These are phyloP conservation scores for Russula emetica DNA, from an alignment of 768 basidiomycete species.

Conservation along the genomic window DNA sequence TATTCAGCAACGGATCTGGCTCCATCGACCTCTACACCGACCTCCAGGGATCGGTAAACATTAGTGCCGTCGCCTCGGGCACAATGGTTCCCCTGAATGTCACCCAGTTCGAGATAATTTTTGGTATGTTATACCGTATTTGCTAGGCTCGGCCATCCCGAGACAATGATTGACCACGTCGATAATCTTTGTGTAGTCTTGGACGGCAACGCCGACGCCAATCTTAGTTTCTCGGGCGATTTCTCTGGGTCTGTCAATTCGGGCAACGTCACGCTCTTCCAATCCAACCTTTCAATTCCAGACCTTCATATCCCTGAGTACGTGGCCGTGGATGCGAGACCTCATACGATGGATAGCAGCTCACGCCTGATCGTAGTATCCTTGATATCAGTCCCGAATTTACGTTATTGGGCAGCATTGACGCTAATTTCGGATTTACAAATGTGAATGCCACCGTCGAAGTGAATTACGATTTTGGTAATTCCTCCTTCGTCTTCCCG, in stretches of 20 bases:
- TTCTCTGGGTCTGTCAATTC: not conserved
- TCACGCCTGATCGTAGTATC: not conserved
- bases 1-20: not conserved
- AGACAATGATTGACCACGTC: no score
- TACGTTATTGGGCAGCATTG: not conserved
- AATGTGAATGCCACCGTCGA: not conserved
- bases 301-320: not conserved
- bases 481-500: not conserved
- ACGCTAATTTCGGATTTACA: not conserved
- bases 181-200: not conserved
- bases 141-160: slow-evolving; percentile 2
- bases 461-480: not conserved
- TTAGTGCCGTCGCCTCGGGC: slow-evolving; percentile 17
- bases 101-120: slow-evolving; percentile 2
- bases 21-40: slow-evolving; percentile 5
- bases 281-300: not conserved
- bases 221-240: not conserved
- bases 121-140: slow-evolving; percentile 1
- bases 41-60: not conserved
- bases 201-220: not conserved
- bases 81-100: slow-evolving; percentile 16
- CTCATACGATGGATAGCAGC: not conserved
- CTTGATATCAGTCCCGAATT: not conserved
- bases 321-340: not conserved
- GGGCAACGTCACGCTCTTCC: not conserved